Conservation (phyloP, 768 basidiomycete species). For the Macrolepiota dolichaula region DNA sequence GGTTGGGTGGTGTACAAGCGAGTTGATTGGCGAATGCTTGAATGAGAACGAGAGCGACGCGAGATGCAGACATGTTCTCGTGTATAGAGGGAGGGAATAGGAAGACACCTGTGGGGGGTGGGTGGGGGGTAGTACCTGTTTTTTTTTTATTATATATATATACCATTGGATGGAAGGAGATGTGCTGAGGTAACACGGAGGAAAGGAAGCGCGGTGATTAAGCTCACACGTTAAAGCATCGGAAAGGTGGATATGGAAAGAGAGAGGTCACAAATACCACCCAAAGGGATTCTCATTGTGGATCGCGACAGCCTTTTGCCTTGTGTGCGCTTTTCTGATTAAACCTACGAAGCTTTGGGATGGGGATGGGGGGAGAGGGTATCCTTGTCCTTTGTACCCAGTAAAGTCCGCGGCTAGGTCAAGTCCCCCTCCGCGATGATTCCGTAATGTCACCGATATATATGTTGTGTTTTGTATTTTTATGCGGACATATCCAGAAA, state of each 20-base stretch:
- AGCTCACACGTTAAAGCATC: background rate
- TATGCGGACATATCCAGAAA: background rate
- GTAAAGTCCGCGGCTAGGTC: conserved; percentile 13
- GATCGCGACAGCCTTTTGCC: conserved; percentile 18
- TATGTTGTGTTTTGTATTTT: background rate
- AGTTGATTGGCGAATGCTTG: conserved; percentile 50
- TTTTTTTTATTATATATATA: no score
- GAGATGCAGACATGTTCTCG: conserved; percentile 49
- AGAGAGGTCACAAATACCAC: background rate
- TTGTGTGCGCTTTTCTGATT: conserved; percentile 11
- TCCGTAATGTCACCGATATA: background rate
- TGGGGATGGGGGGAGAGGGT: no score
- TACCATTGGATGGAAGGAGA: background rate
- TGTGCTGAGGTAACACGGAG: conserved; percentile 1
- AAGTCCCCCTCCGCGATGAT: background rate
- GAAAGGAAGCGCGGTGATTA: background rate
- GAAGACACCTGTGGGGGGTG: no score
- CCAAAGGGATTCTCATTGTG: conserved; percentile 22
- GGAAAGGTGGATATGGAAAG: conserved; percentile 7
- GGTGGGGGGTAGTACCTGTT: no score
- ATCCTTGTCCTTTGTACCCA: no score
- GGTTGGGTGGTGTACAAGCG: conserved; percentile 57
- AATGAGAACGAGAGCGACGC: conserved; percentile 42
- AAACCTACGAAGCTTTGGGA: conserved; percentile 5
- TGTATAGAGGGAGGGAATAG: no score